Evolutionary conservation across 805 yeast species (phyloP), one percentile per base, ranked within the genome.

Genomic region (Osmozyma mogii): DNA sequence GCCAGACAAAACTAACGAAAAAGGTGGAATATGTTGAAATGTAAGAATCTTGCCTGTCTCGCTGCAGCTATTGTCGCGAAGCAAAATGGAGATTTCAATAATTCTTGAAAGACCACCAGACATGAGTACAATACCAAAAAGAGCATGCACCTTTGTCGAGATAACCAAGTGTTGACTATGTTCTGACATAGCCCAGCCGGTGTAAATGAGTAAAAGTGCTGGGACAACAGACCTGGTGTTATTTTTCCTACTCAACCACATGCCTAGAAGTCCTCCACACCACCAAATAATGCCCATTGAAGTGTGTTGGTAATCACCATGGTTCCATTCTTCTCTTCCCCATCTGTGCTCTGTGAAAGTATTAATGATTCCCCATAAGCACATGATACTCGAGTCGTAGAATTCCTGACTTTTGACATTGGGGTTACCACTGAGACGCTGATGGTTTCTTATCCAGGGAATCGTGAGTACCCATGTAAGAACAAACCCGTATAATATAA

Each of bases 261-360:
- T 66, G 1, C 97, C 97, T 15, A 87, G 55, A 40, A 87, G 59
- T 6, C 96, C 97, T 32, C 95, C 94, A 29, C 84, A 74, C 94
- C 96, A 87, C 94, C 96, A 89, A 17, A 89, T 70, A 33, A 89
- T 82, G 1, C 97, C 97, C 95, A 89, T 85, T 13, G 92, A 74
- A 0, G 97, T 88, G 54, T 88, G 96, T 59, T 88, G 96, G 52
- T 80, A 84, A 54, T 87, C 96, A 7, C 95, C 92, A 64, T 83
- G 94, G 24, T 73, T 69, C 97, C 97, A 89, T 6, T 65, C 74
- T 50, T 87, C 92, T 18, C 54, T 49, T 22, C 94, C 94, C 96
- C 96, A 89, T 38, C 96, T 62, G 55, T 89, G 97, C 56, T 89
- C 97, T 2, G 97, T 89, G 56, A 89, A 89, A 1, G 96, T 87